Evolutionary conservation across 2,329 filamentous ascomycete genomes (phyloP).

Genomic region (Microascus cirrosus): DNA sequence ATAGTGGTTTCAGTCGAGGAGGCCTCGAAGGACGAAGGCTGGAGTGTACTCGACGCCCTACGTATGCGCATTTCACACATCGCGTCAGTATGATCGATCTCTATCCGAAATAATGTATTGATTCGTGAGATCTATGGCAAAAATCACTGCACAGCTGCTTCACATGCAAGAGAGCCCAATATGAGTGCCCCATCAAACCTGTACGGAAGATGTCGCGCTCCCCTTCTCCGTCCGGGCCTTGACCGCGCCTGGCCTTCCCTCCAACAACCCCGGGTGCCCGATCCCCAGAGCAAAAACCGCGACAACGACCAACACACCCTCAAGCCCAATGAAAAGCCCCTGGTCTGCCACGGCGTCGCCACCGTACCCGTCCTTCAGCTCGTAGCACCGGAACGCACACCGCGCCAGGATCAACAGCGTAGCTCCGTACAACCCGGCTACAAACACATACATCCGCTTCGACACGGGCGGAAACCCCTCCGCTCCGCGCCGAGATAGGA

Average conservation of each 20-base stretch:
- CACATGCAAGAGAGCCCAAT: not conserved
- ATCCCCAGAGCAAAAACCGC: constrained; percentile 24
- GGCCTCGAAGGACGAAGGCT: no score
- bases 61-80: no score
- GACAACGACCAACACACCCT: constrained; percentile 30
- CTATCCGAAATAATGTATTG: no score
- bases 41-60: no score
- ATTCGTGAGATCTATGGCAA: no score
- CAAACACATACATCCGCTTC: constrained; percentile 29
- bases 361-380: constrained; percentile 51
- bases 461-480: constrained; percentile 7
- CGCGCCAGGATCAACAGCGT: constrained; percentile 50
- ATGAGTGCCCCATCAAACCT: not conserved
- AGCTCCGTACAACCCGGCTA: constrained; percentile 38
- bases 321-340: constrained; percentile 39
- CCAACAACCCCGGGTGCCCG: constrained; percentile 29
- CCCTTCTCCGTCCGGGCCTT: not conserved
- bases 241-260: constrained; percentile 8
- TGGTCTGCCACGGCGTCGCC: constrained; percentile 43
- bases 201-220: not conserved
- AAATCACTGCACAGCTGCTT: no score
- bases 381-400: constrained; percentile 53
- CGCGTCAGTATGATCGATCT: no score
- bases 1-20: no score
- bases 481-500: constrained; percentile 9